Evolutionary conservation across 805 yeast genomes (phyloP), one percentile per base, ranked within the genome.

Genomic region (Groenewaldozyma tartarivorans): DNA sequence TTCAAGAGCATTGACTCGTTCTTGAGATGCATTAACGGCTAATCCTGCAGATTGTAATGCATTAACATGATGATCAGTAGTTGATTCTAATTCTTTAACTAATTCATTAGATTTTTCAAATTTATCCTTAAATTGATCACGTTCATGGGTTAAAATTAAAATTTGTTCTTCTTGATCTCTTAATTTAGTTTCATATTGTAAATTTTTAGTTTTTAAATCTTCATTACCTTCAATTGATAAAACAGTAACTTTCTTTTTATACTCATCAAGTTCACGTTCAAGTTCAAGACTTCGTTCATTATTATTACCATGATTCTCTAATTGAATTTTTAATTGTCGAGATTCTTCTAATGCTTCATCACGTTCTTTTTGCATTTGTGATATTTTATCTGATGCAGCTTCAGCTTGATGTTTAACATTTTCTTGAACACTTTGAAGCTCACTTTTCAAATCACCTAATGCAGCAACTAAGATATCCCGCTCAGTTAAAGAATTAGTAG

Each of bases 401-500:
- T 46, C 52, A 17, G 58, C 58, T 41, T 55, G 57, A 13, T 36
- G 31, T 19, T 45, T 41, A 17, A 55, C 44, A 29, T 44, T 41
- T 5, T 33, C 32, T 44, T 54, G 52, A 11, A 54, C 57, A 9
- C 32, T 41, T 11, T 45, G 43, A 19, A 55, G 47, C 38, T 54
- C 60, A 22, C 44, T 48, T 35, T 53, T 49, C 15, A 55, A 44
- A 30, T 48, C 58, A 6, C 38, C 39, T 3, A 54, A 39, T 6
- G 58, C 58, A 18, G 52, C 47, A 7, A 50, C 38, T 9, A 54
- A 43, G 18, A 54, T 53, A 5, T 53, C 57, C 3, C 57, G 44
- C 41, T 54, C 58, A 4, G 48, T 37, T n/a, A 54, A 38, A 7
- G 51, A 27, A 2, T 33, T 42, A 11, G 45, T 36, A 21, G 39